Base-by-base conservation (phyloP, 768 basidiomycete species). In the Sarcomyxa edulis region DNA sequence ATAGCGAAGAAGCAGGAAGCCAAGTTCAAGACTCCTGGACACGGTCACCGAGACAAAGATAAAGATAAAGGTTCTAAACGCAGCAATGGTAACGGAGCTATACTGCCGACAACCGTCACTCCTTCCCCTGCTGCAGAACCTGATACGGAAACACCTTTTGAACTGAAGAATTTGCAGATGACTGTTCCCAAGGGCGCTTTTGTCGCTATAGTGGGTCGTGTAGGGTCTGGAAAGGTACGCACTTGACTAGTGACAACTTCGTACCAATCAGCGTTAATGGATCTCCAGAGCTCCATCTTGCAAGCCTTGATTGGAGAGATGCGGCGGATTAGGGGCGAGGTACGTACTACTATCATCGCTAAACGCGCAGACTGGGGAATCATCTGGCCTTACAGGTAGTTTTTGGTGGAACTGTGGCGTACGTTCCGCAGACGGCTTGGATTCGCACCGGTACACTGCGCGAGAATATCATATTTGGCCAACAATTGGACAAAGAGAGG, bases 391-490 rank as follows among this genome's bases (percentile, higher is more conserved):
- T 23, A 2, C 15, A 72, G 66, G 70, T 76, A 21, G 48, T 62
- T 1, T 75, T 81, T 45, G 71, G 71, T 3, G 75, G 80, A 10
- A 59, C 64, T 1, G 60, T 78, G 4, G 73, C 75, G 1, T 80
- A 80, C 50, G 75, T 76, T 0, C 72, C 79, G 4, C 78, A 81
- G 50, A 55, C 65, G 14, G 61, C 81, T 0, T 84, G 81, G 81
- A 78, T 84, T 46, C 60, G 61, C 48, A 81, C 80, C 52, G 80
- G 78, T 0, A 83, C 81, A 0, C 58, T 90, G 18, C 69, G 76
- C 18, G 73, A 83, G 39, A 92, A 92, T 54, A 74, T 92, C 46
- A 50, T 78, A 0, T 90, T 92, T 50, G 87, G 84, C 1, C 69
- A 76, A 47, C 58, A 65, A 6, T 78, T 76, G 39, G 74, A 88